Base-by-base conservation (phyloP, 176 grass and related monocot genomes). In the Areca catechu region DNA sequence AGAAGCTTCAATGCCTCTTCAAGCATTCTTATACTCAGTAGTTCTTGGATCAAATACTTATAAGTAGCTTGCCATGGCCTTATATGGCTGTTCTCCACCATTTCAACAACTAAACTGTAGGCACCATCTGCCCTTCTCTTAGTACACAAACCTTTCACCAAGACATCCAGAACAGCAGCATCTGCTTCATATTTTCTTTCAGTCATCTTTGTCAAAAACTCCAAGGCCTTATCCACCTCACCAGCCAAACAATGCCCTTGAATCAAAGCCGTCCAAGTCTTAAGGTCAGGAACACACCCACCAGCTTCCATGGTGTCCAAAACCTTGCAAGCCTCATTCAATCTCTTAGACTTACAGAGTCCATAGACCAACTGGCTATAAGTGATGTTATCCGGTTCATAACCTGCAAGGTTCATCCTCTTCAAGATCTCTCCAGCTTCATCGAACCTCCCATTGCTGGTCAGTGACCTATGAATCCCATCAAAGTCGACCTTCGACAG, bases 251-350 rank as follows among this genome's bases (percentile, higher is more conserved):
- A 92, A 55, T 85, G 58, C n/a, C 93, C 93, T 24, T 92, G 87
- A 29, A 98, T 77, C 72, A 98, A 71, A 62, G 91, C 29, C 19
- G 93, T 97, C 93, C 93, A 98, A 19, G 93, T 98, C 75, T 92
- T 98, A 12, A 92, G 20, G 73, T 98, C 93, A 0, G 84, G 93
- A 19, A 4, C n/a, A 24, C 84, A 91, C 5, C 69, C 78, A 48
- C 53, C 48, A 2, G 68, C 57, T 21, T 79, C 71, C 87, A 98
- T 83, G 78, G 80, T 72, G 69, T 98, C 84, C 0, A 98, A 63
- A 72, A 83, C 62, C 24, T 76, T 69, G 66, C 76, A 69, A 37
- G 93, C 93, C 19, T 97, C 78, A 1, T 92, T 83, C 48, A 87
- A 53, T 62, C 60, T 68, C 61, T 56, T 22, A 25, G 78, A 74